Evolutionary conservation across 257 asterid genomes (phyloP), one percentile per base, ranked within the genome.

Genomic region (Solanum arcanum): DNA sequence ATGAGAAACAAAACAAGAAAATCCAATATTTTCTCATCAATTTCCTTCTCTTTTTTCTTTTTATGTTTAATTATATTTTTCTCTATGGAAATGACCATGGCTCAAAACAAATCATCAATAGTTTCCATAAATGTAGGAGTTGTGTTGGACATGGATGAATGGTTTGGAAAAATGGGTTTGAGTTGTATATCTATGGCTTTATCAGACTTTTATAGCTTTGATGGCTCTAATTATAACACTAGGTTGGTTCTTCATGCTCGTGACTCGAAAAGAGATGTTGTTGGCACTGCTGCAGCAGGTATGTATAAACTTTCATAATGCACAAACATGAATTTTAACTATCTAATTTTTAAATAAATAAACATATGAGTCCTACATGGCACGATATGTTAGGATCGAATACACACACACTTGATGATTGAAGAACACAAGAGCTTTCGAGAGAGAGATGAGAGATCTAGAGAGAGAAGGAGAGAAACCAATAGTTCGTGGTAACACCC

Each of bases 201-300:
- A 4, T 89, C 93, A 1, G 91, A 92, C 70, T 92, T 94, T 18
- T 92, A 93, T 56, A 77, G 78, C 20, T 21, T 88, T 29, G 76
- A 91, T 47, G 68, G 68, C 18, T 47, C 44, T 42, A 75, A 60
- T 47, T 94, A 89, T 60, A 84, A 66, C 52, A 90, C 96, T 7
- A 85, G 92, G 83, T 29, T 92, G 52, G 85, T 89, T 80, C 92
- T 91, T 37, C 62, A 64, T 75, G 31, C 2, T 15, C 87, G 91
- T 44, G 92, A 92, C 87, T 91, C 96, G 73, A 86, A 86, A 69
- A 44, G 8, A 44, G 92, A 91, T 3, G 88, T 89, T 6, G 87
- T 91, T 44, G 91, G 86, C 5, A 94, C 95, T 52, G 96, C 96
- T 85, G 92, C 92, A 37, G 93, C 93, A 80, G 93, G 96, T 93